Percentiles rank a stretch among this genome's conserved stretches.
These are phyloP conservation scores for Tinospora cordifolia DNA, from an alignment of 164 flowering plant species.

Conservation along the genomic window DNA sequence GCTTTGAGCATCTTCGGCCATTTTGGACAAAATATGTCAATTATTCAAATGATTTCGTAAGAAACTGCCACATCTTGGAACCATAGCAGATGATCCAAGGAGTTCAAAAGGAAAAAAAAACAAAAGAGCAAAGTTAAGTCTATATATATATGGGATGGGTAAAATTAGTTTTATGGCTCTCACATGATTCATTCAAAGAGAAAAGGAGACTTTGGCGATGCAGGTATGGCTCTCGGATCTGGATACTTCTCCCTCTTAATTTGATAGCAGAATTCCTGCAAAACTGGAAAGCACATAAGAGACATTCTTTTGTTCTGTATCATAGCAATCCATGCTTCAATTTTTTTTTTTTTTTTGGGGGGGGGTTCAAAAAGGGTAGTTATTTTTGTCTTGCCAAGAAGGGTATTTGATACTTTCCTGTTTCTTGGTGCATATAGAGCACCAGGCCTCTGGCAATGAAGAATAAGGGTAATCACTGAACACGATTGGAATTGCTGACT, in stretches of 20 bases:
- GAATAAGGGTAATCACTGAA: slow-evolving; percentile 15
- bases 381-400: slow-evolving; percentile 12
- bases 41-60: slow-evolving; percentile 82
- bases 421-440: slow-evolving; percentile 12
- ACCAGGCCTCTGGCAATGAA: slow-evolving; percentile 4
- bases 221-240: slow-evolving; percentile 9
- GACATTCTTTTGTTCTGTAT: slow-evolving; percentile 29
- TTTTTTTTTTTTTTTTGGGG: no score
- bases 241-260: slow-evolving; percentile 12
- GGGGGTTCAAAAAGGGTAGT: slow-evolving; percentile 17
- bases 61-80: slow-evolving; percentile 86
- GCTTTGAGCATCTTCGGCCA: slow-evolving; percentile 86
- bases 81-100: slow-evolving; percentile 26
- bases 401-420: slow-evolving; percentile 14
- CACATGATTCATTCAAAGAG: slow-evolving; percentile 13
- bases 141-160: slow-evolving; percentile 12
- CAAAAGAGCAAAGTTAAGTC: slow-evolving; percentile 4
- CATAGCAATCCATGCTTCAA: slow-evolving; percentile 22
- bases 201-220: slow-evolving; percentile 10
- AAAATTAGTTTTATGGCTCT: slow-evolving; percentile 15
- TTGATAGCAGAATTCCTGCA: slow-evolving; percentile 13
- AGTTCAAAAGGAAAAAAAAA: slow-evolving; percentile 8
- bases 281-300: slow-evolving; percentile 15
- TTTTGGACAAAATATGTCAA: slow-evolving; percentile 94
- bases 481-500: slow-evolving; percentile 7